A percentile compares a stretch with the other conserved stretches of the same genome.
Conservation (phyloP, 2,329 filamentous ascomycete species). For the Aureobasidium sp. region DNA sequence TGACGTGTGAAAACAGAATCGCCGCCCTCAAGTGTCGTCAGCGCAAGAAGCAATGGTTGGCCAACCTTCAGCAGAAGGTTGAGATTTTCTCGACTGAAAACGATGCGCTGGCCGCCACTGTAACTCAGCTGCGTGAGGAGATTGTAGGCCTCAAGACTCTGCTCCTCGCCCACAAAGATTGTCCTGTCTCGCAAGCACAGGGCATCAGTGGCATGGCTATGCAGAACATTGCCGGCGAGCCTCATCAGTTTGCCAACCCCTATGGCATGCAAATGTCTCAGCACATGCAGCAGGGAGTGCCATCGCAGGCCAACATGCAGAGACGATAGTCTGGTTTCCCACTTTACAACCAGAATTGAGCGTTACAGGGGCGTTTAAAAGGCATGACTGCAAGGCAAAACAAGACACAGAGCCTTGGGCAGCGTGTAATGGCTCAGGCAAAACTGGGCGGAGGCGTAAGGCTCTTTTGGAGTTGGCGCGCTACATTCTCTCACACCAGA, state of each 20-base stretch:
- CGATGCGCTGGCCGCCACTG: slow-evolving; percentile 74
- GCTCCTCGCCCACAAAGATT: slow-evolving; percentile 90
- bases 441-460: background rate
- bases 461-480: background rate
- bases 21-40: slow-evolving; percentile 95
- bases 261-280: slow-evolving; percentile 41
- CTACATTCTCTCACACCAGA: background rate
- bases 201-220: slow-evolving; percentile 52
- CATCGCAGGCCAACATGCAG: slow-evolving; percentile 29
- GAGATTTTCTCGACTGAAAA: slow-evolving; percentile 91
- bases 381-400: slow-evolving; percentile 3
- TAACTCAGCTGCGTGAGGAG: slow-evolving; percentile 80
- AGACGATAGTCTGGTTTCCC: slow-evolving; percentile 23
- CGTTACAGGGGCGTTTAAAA: slow-evolving; percentile 12
- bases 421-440: background rate
- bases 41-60: slow-evolving; percentile 97
- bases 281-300: slow-evolving; percentile 26
- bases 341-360: background rate
- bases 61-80: slow-evolving; percentile 88
- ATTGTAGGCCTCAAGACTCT: slow-evolving; percentile 92
- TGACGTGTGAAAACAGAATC: slow-evolving; percentile 53
- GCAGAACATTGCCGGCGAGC: slow-evolving; percentile 42
- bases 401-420: background rate
- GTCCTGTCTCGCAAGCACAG: slow-evolving; percentile 83
- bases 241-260: slow-evolving; percentile 39